Base-by-base conservation (phyloP, 2,329 filamentous ascomycete genomes). In the Claviceps sp. region DNA sequence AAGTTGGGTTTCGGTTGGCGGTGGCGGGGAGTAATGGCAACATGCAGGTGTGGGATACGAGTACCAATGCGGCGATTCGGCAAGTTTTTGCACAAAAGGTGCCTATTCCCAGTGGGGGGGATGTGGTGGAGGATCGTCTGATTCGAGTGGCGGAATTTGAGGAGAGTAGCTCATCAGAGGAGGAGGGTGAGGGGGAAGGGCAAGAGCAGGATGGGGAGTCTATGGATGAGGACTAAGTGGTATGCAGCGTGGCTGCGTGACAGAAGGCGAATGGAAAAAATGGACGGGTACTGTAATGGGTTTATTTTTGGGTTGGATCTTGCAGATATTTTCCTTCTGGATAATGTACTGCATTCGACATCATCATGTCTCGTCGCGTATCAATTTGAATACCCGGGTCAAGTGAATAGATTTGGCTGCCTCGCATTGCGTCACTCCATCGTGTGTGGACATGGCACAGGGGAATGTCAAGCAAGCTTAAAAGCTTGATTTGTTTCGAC, bases 11-110 rank as follows among this genome's bases (percentile, higher is more conserved):
- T 77, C 79, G 93, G 51, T 76, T 98, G 45, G 87, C 90, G 2
- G 89, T 98, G 17, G 93, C 91, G 6, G 93, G 93, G 52, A 97
- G 90, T 74, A 94, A 94, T 72, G 93, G 93, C 46, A 80, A 81
- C 39, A 82, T 97, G 64, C 87, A 95, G 66, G 83, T 98, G 50
- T 98, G 93, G 93, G 91, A 97, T 68, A 96, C 93, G 22, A 81
- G 88, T 66, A 98, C 93, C 53, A 98, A 98, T 66, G 81, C 80
- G 14, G 85, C 86, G 26, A 89, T 98, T 37, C 81, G 93, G 54
- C 79, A 85, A 56, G 84, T 85, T 1, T 98, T 98, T 71, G 89
- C 86, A 2, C 39, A 80, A 73, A 61, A 83, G 81, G 62, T 73
- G 10, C 68, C 69, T 53, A 76, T 91, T 53, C 91, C 52, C 76